phyloP scores from a whole-genome alignment of 73 alveolate species.

The Paramecium sonneborni region DNA sequence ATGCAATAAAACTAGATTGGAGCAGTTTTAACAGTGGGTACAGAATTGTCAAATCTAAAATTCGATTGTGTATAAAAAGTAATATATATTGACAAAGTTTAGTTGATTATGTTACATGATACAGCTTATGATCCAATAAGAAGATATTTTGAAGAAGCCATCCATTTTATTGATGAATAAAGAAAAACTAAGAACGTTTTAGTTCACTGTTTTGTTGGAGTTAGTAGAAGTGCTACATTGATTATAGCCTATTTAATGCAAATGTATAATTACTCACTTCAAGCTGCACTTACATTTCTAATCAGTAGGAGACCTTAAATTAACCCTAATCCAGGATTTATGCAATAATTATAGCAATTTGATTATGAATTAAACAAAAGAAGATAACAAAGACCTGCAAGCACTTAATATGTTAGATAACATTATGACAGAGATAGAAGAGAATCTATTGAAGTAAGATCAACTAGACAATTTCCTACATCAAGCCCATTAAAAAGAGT shows the following conservation, averaged over 20 bases:
- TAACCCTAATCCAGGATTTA: slow-evolving; percentile 27
- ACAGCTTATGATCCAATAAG: neutral
- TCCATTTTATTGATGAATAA: neutral
- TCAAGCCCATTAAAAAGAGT: neutral
- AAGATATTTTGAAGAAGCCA: neutral
- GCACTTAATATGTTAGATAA: neutral
- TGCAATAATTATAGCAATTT: neutral
- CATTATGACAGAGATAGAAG: neutral
- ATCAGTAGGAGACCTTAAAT: neutral
- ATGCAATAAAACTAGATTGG: neutral
- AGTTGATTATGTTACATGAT: slow-evolving; percentile 24
- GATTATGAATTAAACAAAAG: neutral
- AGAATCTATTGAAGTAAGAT: neutral
- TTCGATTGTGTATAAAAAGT: neutral
- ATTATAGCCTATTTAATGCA: slow-evolving; percentile 77
- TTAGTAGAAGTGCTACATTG: slow-evolving; percentile 72
- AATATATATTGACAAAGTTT: neutral
- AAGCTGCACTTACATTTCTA: neutral
- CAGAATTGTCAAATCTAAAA: neutral
- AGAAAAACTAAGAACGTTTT: slow-evolving; percentile 59
- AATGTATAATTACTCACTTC: neutral
- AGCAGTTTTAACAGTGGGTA: slow-evolving; percentile 1
- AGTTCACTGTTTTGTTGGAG: slow-evolving; percentile 80
- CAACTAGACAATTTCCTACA: neutral
- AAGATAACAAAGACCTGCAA: neutral